Evolutionary conservation across 2,329 filamentous ascomycete genomes (phyloP), one percentile per base, ranked within the genome.

Genomic region (Neofusicoccum sp.): DNA sequence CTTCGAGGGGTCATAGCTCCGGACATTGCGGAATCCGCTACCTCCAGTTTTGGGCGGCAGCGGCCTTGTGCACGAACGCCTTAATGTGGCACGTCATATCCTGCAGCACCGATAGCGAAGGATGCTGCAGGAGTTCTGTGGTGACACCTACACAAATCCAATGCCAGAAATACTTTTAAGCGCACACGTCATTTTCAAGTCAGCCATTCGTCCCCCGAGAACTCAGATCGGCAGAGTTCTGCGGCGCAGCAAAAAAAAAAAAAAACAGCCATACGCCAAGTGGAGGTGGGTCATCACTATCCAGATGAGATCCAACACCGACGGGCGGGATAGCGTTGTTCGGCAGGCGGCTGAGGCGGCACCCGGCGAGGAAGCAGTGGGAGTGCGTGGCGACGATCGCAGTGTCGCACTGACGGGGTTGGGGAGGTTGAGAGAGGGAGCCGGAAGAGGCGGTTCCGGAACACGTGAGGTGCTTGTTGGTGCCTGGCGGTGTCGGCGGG

Each of bases 311-410:
- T 20, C 1, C 20, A 20, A 20, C 20, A 20, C 20, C 20, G 20
- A 20, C 20, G 20, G 20, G 20, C 20, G 67, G 78, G 78, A 0
- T 68, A 75, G 33, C 75, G 11, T 79, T 75, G 64, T 84, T 72
- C 61, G 82, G 82, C 1, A 81, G 80, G 62, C 62, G 62, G 6
- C 67, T 80, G 66, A 72, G 76, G 59, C 73, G 74, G 49, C 72
- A 63, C 63, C 76, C 71, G 12, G 75, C 75, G 6, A 64, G 54
- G 26, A 70, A 71, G 51, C 79, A 78, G 63, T 73, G 69, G 63
- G 69, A 70, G 36, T 76, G 75, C 63, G 75, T 79, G 1, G 69
- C 70, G 44, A 56, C 38, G 12, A 56, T 36, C 30, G 40, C 43
- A 9, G 51, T 41, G 38, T 31, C 51, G 12, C 51, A 56, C 8